Evolutionary conservation across 2,329 filamentous ascomycete genomes (phyloP), one percentile per base, ranked within the genome.

Genomic region (Berkeleyomyces basicola): DNA sequence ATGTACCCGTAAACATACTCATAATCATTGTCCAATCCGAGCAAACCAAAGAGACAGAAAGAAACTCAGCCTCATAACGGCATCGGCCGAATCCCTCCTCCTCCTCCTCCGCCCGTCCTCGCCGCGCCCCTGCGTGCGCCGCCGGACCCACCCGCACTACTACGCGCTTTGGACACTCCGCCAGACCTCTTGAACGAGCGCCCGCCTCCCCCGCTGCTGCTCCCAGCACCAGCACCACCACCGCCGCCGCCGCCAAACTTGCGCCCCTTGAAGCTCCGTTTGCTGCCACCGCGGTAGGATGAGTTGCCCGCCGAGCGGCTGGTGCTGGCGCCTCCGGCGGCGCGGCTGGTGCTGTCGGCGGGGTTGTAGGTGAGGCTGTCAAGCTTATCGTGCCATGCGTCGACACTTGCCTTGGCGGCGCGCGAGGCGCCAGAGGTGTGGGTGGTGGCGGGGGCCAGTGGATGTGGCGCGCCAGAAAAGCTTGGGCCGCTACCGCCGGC

Each of bases 361-460:
- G 60, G 49, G 9, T 55, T 57, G 16, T 39, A 55, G n/a, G 51
- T 39, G 4, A 55, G 51, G n/a, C 51, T 58, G 36, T 64, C 51
- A 5, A 64, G 59, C 14, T 61, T 58, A 7, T 51, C 43, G 59
- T 61, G 61, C 44, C 58, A 62, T 36, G 46, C 60, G n/a, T 39
- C 39, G 36, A 59, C 53, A 10, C 36, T 49, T 31, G 63, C 49
- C 7, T 53, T 42, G n/a, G 43, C 16, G 33, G 23, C 46, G 37
- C 9, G 60, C 11, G 4, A 3, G 58, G 67, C 70, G 63, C 66
- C 67, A 55, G 68, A 69, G 42, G 65, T 68, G 59, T 70, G 10
- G 44, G 31, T 11, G 33, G 59, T 14, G 61, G 55, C 36, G 44
- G 31, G 9, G n/a, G 49, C 16, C 42, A 44, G 49, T 11, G 40